phyloP scores from a whole-genome alignment of 805 yeast genomes.

The Henningerozyma blattae region DNA sequence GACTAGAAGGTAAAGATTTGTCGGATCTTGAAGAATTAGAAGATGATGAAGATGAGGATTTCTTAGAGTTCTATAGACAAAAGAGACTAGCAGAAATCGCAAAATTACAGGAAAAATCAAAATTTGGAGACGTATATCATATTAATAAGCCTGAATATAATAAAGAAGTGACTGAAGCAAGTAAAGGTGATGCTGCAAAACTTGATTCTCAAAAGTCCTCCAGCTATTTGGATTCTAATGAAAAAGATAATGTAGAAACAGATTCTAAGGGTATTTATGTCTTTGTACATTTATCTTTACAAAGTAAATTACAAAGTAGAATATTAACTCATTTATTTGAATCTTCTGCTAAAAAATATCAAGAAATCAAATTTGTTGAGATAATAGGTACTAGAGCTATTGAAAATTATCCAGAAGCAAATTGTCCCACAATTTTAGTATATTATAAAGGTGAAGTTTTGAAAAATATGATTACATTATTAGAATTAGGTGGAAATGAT shows the following conservation, averaged over 20 bases:
- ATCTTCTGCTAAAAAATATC: constrained; percentile 51
- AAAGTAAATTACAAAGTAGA: constrained; percentile 61
- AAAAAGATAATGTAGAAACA: constrained; percentile 1
- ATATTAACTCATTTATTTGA: constrained; percentile 48
- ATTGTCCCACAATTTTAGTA: constrained; percentile 83
- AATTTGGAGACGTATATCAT: constrained; percentile 67
- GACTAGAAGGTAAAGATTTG: constrained; percentile 64
- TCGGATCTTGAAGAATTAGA: constrained; percentile 81
- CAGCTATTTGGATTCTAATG: constrained; percentile 2
- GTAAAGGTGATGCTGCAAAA: constrained; percentile 25
- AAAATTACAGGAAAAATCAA: constrained; percentile 39
- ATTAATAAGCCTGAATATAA: constrained; percentile 83
- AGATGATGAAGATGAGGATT: constrained; percentile 89
- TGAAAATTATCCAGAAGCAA: constrained; percentile 80
- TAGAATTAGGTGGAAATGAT: constrained; percentile 75
- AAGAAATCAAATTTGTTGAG: constrained; percentile 82
- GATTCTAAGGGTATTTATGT: constrained; percentile 38
- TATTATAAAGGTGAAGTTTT: constrained; percentile 70
- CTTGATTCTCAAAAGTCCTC: not conserved
- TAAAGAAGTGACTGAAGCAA: constrained; percentile 73
- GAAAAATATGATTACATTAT: constrained; percentile 70
- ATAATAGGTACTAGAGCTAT: constrained; percentile 86
- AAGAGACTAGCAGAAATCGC: constrained; percentile 69
- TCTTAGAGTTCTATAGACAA: constrained; percentile 61
- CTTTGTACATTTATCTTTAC: constrained; percentile 63